phyloP scores from a whole-genome alignment of 345 rosid genomes.

The Leavenworthia alabamica region DNA sequence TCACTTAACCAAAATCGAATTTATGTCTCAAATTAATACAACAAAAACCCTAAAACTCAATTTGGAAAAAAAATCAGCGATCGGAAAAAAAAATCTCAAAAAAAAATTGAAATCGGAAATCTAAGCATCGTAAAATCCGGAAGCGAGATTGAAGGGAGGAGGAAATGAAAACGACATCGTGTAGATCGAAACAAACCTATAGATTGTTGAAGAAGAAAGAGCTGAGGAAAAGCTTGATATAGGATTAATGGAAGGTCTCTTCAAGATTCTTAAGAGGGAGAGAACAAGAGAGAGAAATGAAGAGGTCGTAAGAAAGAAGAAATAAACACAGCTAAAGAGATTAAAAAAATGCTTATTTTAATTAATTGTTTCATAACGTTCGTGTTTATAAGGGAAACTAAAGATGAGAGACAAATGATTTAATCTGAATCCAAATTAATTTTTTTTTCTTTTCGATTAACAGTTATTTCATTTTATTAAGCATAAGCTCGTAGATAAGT shows the following conservation, averaged over 20 bases:
- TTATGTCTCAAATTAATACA: background rate
- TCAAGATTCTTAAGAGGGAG: constrained; percentile 44
- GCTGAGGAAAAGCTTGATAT: constrained; percentile 19
- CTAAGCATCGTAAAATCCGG: constrained; percentile 6
- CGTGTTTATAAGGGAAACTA: background rate
- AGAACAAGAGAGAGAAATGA: constrained; percentile 24
- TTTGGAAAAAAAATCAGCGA: constrained; percentile 2
- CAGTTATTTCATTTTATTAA: too few relatives aligned
- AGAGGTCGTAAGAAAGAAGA: constrained; percentile 34
- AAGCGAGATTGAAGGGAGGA: background rate
- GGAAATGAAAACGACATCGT: constrained; percentile 6
- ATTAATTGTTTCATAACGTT: constrained; percentile 5
- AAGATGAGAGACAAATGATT: background rate
- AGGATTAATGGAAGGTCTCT: constrained; percentile 36
- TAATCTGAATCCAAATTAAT: too few relatives aligned
- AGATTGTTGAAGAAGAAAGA: constrained; percentile 21
- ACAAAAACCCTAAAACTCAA: constrained; percentile 13
- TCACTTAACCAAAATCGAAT: background rate
- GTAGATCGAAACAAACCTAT: constrained; percentile 49
- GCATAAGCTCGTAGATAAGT: too few relatives aligned
- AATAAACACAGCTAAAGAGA: constrained; percentile 17
- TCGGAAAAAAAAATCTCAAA: constrained; percentile 16
- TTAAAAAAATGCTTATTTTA: background rate
- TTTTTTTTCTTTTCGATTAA: too few relatives aligned
- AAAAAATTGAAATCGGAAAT: constrained; percentile 36